A percentile compares a stretch with the other conserved stretches of the same genome.
phyloP scores from a whole-genome alignment of 495 filamentous ascomycete species.

The Neurospora sp. region DNA sequence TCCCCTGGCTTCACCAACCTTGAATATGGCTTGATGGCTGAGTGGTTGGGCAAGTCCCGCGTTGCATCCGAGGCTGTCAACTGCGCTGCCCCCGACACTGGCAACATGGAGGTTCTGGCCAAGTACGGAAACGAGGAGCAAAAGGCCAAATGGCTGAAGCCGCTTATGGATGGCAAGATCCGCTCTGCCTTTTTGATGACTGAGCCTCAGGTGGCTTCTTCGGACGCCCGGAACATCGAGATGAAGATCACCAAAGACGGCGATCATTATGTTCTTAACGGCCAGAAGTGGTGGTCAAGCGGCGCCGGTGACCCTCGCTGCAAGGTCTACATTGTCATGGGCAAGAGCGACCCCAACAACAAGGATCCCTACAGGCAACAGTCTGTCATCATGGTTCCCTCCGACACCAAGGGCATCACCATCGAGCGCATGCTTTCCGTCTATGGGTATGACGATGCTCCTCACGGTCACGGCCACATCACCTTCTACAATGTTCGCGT shows the following conservation, averaged over 20 bases:
- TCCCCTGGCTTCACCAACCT: conserved; percentile 86
- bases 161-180: conserved; percentile 76
- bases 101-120: conserved; percentile 92
- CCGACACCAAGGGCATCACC: conserved; percentile 63
- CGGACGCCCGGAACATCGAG: conserved; percentile 82
- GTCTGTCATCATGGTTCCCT: conserved; percentile 78
- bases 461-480: conserved; percentile 87
- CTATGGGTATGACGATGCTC: conserved; percentile 91
- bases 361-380: conserved; percentile 73
- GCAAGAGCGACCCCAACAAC: conserved; percentile 65
- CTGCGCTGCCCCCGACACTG: conserved; percentile 84
- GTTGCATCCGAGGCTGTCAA: conserved; percentile 82
- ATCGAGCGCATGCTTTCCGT: conserved; percentile 80
- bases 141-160: conserved; percentile 77
- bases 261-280: conserved; percentile 76
- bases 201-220: conserved; percentile 75
- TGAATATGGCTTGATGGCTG: conserved; percentile 90
- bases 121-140: conserved; percentile 89
- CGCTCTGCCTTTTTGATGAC: conserved; percentile 92
- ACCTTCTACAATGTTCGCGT: conserved; percentile 79
- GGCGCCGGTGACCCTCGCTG: conserved; percentile 87
- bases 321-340: conserved; percentile 86
- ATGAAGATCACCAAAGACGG: conserved; percentile 71
- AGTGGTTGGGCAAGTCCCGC: conserved; percentile 72
- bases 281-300: conserved; percentile 95